Evolutionary conservation across 169 alveolate species (phyloP).

Genomic region (Amoebophrya sp.): DNA sequence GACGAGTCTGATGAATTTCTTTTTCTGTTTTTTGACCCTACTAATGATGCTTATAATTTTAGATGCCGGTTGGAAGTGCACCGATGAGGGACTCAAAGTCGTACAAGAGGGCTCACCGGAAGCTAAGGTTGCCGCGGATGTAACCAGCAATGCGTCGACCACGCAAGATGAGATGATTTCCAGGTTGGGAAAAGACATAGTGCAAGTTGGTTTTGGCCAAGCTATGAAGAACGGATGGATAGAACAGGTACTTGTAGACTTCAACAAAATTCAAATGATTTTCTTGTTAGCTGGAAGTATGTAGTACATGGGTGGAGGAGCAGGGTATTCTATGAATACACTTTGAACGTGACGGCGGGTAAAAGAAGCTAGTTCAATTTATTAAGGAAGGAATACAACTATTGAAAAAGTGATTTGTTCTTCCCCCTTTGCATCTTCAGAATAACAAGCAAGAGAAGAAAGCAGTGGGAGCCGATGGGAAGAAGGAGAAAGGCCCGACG

Average conservation of each 20-base stretch:
- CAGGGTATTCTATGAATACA: too few species aligned
- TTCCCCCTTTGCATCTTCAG: too few species aligned
- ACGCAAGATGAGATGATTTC: not conserved
- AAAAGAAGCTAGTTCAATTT: too few species aligned
- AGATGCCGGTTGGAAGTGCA: conserved; percentile 2
- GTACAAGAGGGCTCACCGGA: not conserved
- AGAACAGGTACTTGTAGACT: too few species aligned
- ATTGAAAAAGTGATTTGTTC: too few species aligned
- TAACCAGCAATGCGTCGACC: not conserved
- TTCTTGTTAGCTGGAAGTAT: too few species aligned
- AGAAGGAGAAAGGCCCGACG: conserved; percentile 17
- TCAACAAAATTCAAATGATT: too few species aligned
- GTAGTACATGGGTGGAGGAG: too few species aligned
- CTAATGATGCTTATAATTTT: not conserved
- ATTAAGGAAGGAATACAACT: too few species aligned
- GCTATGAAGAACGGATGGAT: not conserved
- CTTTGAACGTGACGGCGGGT: too few species aligned
- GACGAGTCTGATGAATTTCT: too few species aligned
- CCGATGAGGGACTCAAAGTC: not conserved
- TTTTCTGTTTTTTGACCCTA: too few species aligned
- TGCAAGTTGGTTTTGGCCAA: not conserved
- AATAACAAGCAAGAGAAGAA: not conserved
- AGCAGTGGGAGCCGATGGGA: not conserved
- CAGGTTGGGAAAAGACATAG: not conserved
- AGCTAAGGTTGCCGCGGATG: not conserved